These are phyloP conservation scores for Solanum etuberosum DNA, from an alignment of 257 asterid species.

Conservation along the genomic window DNA sequence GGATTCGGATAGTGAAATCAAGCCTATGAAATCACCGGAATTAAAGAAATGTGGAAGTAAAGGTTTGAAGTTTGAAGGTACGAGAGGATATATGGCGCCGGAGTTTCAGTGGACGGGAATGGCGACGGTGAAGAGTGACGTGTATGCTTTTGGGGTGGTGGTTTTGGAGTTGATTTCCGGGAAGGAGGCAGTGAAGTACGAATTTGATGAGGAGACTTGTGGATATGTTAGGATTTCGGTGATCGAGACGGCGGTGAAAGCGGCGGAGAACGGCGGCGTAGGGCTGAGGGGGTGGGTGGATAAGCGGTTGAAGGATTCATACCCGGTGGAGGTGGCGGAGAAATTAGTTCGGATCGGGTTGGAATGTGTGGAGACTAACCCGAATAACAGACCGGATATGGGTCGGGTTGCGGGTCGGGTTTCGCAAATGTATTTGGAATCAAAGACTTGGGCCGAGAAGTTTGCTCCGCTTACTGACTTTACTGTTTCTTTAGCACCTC, in stretches of 20 bases:
- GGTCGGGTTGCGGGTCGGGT: conserved; percentile 63
- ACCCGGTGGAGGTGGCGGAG: conserved; percentile 86
- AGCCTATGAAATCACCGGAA: not conserved
- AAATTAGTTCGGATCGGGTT: conserved; percentile 56
- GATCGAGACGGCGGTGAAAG: conserved; percentile 48
- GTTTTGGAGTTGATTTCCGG: conserved; percentile 72
- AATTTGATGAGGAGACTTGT: conserved; percentile 48
- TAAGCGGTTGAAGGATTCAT: conserved; percentile 76
- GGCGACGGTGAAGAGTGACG: conserved; percentile 55
- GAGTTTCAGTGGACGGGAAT: conserved; percentile 63
- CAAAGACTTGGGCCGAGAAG: conserved; percentile 50
- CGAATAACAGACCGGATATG: conserved; percentile 77
- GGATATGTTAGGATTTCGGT: conserved; percentile 58
- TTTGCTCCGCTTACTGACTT: conserved; percentile 48
- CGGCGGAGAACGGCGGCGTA: conserved; percentile 31
- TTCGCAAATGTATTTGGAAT: conserved; percentile 66
- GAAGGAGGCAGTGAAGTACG: conserved; percentile 61
- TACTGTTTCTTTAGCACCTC: conserved; percentile 67
- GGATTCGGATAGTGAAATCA: not conserved
- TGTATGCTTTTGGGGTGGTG: conserved; percentile 89
- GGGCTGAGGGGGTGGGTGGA: conserved; percentile 86
- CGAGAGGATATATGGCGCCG: conserved; percentile 92
- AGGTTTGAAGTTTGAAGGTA: conserved; percentile 57
- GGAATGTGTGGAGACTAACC: conserved; percentile 75
- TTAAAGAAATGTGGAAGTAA: conserved; percentile 28